A percentile compares a stretch with the other conserved stretches of the same genome.
phyloP scores from a whole-genome alignment of 129 eudicot genomes.

The Kitagawia praeruptora region DNA sequence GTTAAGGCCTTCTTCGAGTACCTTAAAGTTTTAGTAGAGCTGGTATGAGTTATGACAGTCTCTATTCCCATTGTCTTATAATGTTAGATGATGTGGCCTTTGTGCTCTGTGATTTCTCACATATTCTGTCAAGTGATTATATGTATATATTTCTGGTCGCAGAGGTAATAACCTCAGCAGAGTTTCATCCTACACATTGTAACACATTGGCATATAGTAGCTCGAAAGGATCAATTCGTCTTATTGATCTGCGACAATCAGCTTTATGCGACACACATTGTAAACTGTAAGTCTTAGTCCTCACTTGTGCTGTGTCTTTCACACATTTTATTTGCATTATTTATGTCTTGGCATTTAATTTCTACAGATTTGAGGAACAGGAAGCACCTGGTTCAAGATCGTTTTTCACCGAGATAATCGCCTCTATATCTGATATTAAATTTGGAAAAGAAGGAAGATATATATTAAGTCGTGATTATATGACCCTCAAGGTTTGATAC shows the following conservation, averaged over 20 bases:
- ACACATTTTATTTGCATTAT: not conserved
- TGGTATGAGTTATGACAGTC: not conserved
- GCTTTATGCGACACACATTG: constrained; percentile 93
- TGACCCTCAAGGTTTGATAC: constrained; percentile 86
- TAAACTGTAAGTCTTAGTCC: constrained; percentile 58
- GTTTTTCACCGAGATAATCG: constrained; percentile 96
- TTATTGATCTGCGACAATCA: constrained; percentile 94
- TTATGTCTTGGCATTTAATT: not conserved
- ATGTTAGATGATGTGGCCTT: constrained; percentile 12
- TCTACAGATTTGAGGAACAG: constrained; percentile 83
- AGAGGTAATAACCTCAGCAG: constrained; percentile 98
- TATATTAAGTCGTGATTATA: constrained; percentile 93
- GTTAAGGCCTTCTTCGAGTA: not conserved
- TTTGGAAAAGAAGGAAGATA: constrained; percentile 93
- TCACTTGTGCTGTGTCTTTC: not conserved
- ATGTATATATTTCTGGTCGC: constrained; percentile 23
- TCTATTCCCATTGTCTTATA: constrained; percentile 5
- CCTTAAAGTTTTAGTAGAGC: not conserved
- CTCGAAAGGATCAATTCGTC: constrained; percentile 96
- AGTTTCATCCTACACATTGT: constrained; percentile 93
- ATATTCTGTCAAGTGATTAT: not conserved
- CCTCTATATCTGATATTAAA: constrained; percentile 94
- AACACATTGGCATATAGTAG: constrained; percentile 95
- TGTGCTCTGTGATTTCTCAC: not conserved
- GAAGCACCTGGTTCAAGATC: constrained; percentile 98